A percentile compares a stretch with the other conserved stretches of the same genome.
Conservation (phyloP, 495 filamentous ascomycete species). For the Tuber brumale region DNA sequence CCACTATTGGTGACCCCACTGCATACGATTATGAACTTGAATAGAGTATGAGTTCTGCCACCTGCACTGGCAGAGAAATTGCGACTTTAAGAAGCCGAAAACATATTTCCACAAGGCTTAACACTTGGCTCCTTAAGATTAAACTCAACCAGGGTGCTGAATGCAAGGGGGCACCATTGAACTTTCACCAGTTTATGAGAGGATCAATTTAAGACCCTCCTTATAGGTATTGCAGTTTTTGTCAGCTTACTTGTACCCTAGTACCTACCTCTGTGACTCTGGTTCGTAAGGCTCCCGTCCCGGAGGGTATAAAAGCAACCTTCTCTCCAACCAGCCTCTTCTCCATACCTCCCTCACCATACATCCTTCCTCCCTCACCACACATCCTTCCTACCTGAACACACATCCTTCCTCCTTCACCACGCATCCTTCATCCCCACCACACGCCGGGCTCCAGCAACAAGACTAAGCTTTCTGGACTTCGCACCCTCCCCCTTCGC, state of each 20-base stretch:
- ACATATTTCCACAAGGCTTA: not conserved
- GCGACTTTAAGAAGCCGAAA: not conserved
- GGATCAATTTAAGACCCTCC: no score
- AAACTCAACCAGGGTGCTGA: no score
- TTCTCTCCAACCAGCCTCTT: not conserved
- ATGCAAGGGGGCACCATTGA: not conserved
- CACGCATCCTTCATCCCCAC: no score
- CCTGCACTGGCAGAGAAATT: not conserved
- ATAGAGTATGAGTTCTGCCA: not conserved
- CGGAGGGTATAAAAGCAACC: not conserved
- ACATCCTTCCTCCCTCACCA: no score
- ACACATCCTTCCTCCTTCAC: not conserved
- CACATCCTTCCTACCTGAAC: not conserved
- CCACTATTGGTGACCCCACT: not conserved
- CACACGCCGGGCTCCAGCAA: no score
- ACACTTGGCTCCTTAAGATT: not conserved
- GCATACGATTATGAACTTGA: not conserved
- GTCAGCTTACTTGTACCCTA: not conserved
- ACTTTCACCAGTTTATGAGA: no score
- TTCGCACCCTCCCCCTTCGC: no score
- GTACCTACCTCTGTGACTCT: not conserved
- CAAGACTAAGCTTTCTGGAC: not conserved
- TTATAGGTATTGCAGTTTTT: not conserved
- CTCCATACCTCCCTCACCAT: no score
- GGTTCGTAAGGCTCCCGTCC: not conserved